phyloP scores from a whole-genome alignment of 345 rosid genomes.

The Noccaea caerulescens region DNA sequence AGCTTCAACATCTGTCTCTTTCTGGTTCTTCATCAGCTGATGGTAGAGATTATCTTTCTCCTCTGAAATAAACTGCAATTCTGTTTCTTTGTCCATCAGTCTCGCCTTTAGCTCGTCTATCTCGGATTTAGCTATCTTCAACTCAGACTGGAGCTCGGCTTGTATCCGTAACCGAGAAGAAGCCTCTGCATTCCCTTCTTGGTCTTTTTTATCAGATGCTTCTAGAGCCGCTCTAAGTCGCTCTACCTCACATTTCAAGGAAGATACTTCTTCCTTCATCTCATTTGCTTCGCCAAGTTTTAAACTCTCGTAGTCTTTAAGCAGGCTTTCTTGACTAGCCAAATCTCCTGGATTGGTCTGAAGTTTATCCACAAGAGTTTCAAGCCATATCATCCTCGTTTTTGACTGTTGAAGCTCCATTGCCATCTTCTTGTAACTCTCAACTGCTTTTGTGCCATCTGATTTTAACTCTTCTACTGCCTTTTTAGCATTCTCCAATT shows the following conservation, averaged over 20 bases:
- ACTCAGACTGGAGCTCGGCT: slow-evolving; percentile 64
- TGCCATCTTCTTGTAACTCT: slow-evolving; percentile 62
- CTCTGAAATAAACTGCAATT: slow-evolving; percentile 70
- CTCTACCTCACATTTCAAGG: slow-evolving; percentile 63
- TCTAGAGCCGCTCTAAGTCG: slow-evolving; percentile 59
- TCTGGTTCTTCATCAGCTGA: slow-evolving; percentile 55
- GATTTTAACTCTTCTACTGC: slow-evolving; percentile 65
- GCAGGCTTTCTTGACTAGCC: slow-evolving; percentile 32
- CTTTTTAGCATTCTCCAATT: slow-evolving; percentile 73
- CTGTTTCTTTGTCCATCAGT: slow-evolving; percentile 89
- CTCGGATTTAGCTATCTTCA: slow-evolving; percentile 57
- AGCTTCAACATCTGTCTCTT: slow-evolving; percentile 36
- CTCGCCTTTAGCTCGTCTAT: slow-evolving; percentile 75
- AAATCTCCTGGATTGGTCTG: slow-evolving; percentile 42
- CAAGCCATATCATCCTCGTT: slow-evolving; percentile 54
- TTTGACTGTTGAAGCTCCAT: slow-evolving; percentile 74
- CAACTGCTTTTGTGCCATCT: slow-evolving; percentile 64
- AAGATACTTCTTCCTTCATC: slow-evolving; percentile 55
- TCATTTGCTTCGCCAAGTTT: slow-evolving; percentile 47
- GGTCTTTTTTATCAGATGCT: slow-evolving; percentile 38
- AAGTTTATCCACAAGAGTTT: slow-evolving; percentile 54
- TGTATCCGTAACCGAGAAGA: slow-evolving; percentile 51
- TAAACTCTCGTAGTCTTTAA: slow-evolving; percentile 41
- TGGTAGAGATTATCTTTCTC: slow-evolving; percentile 64
- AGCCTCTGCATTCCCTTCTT: slow-evolving; percentile 35